These are phyloP conservation scores for Chlamydomonas sphaeroides DNA, from an alignment of 139 green algal species.

Conservation along the genomic window DNA sequence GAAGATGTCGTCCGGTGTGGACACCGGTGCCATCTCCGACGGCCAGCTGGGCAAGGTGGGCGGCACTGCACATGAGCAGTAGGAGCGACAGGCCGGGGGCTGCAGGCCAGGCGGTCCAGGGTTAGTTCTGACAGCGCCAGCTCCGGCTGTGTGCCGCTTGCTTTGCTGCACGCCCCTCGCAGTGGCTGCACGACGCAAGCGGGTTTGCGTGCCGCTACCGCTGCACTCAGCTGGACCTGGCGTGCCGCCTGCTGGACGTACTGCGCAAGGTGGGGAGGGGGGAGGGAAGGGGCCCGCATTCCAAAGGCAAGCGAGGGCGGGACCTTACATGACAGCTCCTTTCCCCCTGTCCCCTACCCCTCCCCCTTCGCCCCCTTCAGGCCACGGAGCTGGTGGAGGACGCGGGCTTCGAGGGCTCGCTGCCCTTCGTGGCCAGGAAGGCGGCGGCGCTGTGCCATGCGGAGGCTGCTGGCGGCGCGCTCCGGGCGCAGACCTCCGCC, in stretches of 20 bases:
- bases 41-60: neutral
- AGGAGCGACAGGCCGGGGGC: neutral
- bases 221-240: constrained; percentile 1
- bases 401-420: neutral
- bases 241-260: constrained; percentile 2
- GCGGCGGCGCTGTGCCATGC: neutral
- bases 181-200: neutral
- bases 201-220: neutral
- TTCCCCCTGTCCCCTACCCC: neutral
- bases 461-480: neutral
- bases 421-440: neutral
- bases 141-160: neutral
- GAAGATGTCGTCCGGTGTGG: no score
- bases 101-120: neutral
- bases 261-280: constrained; percentile 6
- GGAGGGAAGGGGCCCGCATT: neutral
- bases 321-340: no score
- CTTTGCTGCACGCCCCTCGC: neutral
- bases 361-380: neutral
- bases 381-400: neutral
- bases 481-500: no score
- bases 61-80: neutral
- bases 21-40: no score
- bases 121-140: neutral
- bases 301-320: neutral